Evolutionary conservation across 1,284 basidiomycete species (phyloP), one percentile per base, ranked within the genome.

Genomic region (Cryptococcus amylolentus): DNA sequence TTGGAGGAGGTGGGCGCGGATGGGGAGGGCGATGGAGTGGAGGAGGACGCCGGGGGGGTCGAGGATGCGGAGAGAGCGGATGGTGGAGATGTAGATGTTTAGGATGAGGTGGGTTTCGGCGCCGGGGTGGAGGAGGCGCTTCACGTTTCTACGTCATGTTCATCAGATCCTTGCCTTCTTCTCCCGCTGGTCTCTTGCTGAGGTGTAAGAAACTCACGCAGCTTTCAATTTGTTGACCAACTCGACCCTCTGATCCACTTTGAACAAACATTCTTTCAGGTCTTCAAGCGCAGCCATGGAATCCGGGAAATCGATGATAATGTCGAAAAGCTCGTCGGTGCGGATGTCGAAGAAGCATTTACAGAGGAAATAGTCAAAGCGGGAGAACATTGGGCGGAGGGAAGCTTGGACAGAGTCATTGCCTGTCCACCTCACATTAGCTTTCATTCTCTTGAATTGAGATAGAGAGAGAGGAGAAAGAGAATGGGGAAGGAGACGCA

Each of bases 31-130:
- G 0, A 95, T 89, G 67, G 92, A 89, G 79, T 88, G 91, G 4
- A 98, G 80, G 3, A 98, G 80, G 0, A 98, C 93, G 0, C 94
- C 94, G 0, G 87, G 87, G 1, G 93, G 90, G 72, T 98, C 95
- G 28, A 98, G 80, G 46, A 94, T 84, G 1, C 94, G 86, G 14
- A 98, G 78, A 67, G 90, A 92, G 61, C 88, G 87, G 68, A 99
- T 97, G 1, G 91, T 93, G 2, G 88, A 86, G n/a, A 98, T 90
- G 74, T 98, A 98, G 81, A 91, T 88, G 2, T 85, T 81, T 20
- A 98, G 81, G 59, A 98, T 94, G 63, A 91, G 85, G 66, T 89
- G 89, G 0, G 96, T 98, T 62, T 94, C 92, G 2, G 93, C 92
- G 9, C 94, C 96, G 0, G 96, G 96, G 71, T 98, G 95, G 13